phyloP scores from a whole-genome alignment of 2,329 filamentous ascomycete genomes.

The Fusarium sarcochroum region DNA sequence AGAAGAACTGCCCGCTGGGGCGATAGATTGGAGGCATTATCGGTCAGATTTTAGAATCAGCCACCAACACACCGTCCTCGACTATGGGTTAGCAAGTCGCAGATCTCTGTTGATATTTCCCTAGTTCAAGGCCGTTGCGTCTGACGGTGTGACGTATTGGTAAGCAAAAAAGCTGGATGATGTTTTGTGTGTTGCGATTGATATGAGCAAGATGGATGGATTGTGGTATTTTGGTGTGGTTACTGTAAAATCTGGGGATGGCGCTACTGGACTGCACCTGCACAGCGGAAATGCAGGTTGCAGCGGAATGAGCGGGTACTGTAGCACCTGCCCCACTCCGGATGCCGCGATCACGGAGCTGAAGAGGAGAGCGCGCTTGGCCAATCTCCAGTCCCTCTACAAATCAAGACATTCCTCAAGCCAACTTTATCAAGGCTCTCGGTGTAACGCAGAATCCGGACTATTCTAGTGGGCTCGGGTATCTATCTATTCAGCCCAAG shows the following conservation, averaged over 20 bases:
- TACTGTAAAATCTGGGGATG: slow-evolving; percentile 28
- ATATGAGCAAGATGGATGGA: slow-evolving; percentile 22
- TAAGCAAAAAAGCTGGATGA: slow-evolving; percentile 34
- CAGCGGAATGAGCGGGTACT: slow-evolving; percentile 3
- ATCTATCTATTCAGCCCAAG: neutral
- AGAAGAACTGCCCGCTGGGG: slow-evolving; percentile 10
- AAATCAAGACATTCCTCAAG: neutral
- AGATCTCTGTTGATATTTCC: slow-evolving; percentile 36
- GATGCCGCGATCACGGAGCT: slow-evolving; percentile 15
- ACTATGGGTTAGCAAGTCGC: slow-evolving; percentile 22
- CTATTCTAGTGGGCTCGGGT: no score
- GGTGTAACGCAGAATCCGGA: neutral
- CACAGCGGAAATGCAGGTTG: slow-evolving; percentile 19
- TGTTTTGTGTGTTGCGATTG: slow-evolving; percentile 30
- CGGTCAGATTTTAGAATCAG: slow-evolving; percentile 42
- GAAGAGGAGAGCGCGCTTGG: neutral
- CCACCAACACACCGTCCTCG: slow-evolving; percentile 26
- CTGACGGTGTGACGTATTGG: slow-evolving; percentile 33
- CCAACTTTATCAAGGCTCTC: neutral
- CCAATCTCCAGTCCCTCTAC: neutral
- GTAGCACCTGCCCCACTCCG: slow-evolving; percentile 26
- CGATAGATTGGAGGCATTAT: slow-evolving; percentile 5
- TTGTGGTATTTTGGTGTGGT: slow-evolving; percentile 7
- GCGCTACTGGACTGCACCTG: slow-evolving; percentile 7
- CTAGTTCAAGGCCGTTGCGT: slow-evolving; percentile 17